Conservation (phyloP, 371 early-diverging fungal species). For the Dichotomocladium elegans region DNA sequence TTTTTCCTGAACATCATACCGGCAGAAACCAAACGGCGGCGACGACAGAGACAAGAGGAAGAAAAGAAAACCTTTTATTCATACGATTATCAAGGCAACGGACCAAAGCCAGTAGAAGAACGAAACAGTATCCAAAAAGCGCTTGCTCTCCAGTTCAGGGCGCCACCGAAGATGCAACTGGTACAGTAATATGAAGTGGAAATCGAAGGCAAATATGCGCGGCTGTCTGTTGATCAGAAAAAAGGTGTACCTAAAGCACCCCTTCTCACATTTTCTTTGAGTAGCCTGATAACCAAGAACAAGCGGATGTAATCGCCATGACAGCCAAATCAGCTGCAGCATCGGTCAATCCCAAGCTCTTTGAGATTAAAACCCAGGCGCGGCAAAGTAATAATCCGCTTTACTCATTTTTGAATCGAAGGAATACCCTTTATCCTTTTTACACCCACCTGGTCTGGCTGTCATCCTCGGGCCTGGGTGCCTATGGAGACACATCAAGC, state of each 20-base stretch:
- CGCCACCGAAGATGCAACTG: constrained; percentile 3
- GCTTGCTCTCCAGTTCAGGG: constrained; percentile 6
- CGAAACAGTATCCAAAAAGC: not conserved
- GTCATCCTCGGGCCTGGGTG: constrained; percentile 52
- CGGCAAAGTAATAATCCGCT: constrained; percentile 64
- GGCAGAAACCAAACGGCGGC: constrained; percentile 10
- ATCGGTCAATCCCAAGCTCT: constrained; percentile 40
- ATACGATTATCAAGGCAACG: constrained; percentile 5
- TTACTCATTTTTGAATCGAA: constrained; percentile 59
- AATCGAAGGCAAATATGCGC: not conserved
- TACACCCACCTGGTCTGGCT: constrained; percentile 61
- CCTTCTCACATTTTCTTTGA: no score
- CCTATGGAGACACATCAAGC: constrained; percentile 38
- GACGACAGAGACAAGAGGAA: constrained; percentile 10
- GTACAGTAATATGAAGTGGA: constrained; percentile 1
- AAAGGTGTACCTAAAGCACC: no score
- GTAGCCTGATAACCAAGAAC: constrained; percentile 49
- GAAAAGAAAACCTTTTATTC: not conserved
- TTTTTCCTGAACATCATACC: not conserved
- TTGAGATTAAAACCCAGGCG: constrained; percentile 65
- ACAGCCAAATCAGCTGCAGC: constrained; percentile 58
- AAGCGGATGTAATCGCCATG: constrained; percentile 58
- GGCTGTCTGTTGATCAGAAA: not conserved
- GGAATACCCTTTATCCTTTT: constrained; percentile 52
- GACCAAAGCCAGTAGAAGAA: no score